Base-by-base conservation (phyloP, 2,329 filamentous ascomycete genomes). In the Ceratocystis ficicola region DNA sequence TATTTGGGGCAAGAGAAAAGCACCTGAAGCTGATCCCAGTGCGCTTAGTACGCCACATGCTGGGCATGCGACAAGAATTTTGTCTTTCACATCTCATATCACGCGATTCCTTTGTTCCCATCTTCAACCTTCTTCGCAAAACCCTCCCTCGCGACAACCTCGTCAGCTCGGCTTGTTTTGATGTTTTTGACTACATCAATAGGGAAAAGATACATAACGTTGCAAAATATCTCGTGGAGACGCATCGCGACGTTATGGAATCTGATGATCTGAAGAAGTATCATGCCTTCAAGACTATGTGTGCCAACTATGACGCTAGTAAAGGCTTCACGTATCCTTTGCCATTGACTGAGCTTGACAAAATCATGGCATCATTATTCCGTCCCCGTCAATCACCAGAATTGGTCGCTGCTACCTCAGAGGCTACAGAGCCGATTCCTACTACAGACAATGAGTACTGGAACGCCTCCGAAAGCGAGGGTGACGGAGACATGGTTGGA, bases 121-220 rank as follows among this genome's bases (percentile, higher is more conserved):
- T 97, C 44, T 79, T 99, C 15, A 85, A 94, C 70, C 86, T 96
- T 46, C 82, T 97, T 44, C 83, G 88, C 65, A 84, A 89, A 70
- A 94, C 90, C 0, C 88, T 96, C 83, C 90, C 92, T 0, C 85
- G 91, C 52, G 93, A 99, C 74, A 97, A 96, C 70, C 80, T 99
- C 2, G 81, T 97, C 41, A 95, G 94, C 74, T 97, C 93, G 0
- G 93, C 92, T 7, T 96, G 90, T 71, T 80, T 97, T 8, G 94
- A 99, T 72, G 83, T 99, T 55, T 97, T 99, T 70, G 91, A 95
- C 72, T 91, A 87, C 72, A 89, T 97, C 71, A 90, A 87, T 73
- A 86, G 86, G 72, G 89, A 95, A 71, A 86, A 86, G 65, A 81
- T 92, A 71, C 95, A 91, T 74, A 85, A 88, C 15, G 79, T 96